A percentile compares a stretch with the other conserved stretches of the same genome.
Evolutionary conservation across 73 alveolate genomes (phyloP).

Genomic region (Paramecium caudatum): DNA sequence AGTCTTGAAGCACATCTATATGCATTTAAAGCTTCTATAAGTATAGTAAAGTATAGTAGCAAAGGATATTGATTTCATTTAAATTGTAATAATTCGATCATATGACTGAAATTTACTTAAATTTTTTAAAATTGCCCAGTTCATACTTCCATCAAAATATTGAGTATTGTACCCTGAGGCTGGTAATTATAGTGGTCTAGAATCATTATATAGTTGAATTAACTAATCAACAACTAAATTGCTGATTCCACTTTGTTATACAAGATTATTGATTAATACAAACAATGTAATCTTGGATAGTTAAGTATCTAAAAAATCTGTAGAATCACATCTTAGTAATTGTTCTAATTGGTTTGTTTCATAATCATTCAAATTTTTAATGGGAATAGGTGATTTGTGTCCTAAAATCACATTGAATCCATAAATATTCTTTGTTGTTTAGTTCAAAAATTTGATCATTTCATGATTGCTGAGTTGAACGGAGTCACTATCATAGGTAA

Average conservation of each 20-base stretch:
- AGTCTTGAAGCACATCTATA: not conserved
- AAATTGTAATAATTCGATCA: not conserved
- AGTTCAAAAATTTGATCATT: not conserved
- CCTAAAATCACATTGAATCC: not conserved
- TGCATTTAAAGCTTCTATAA: not conserved
- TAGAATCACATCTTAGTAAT: not conserved
- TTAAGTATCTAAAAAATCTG: not conserved
- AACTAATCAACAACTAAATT: not conserved
- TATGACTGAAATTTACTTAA: not conserved
- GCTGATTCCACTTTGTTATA: not conserved
- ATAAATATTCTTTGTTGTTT: not conserved
- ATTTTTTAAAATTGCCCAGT: not conserved
- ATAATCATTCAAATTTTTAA: not conserved
- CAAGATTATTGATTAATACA: constrained; percentile 16
- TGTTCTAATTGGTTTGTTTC: not conserved
- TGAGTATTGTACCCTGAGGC: not conserved
- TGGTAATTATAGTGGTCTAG: not conserved
- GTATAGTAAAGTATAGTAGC: constrained; percentile 43
- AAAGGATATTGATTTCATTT: constrained; percentile 21
- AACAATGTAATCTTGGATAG: not conserved
- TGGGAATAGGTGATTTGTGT: not conserved
- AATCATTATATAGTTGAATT: not conserved
- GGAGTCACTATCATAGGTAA: not conserved
- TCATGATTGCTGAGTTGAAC: not conserved
- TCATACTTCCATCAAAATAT: constrained; percentile 41